phyloP scores from a whole-genome alignment of 192 early-diverging fungal genomes.

The Coemansia sp. region DNA sequence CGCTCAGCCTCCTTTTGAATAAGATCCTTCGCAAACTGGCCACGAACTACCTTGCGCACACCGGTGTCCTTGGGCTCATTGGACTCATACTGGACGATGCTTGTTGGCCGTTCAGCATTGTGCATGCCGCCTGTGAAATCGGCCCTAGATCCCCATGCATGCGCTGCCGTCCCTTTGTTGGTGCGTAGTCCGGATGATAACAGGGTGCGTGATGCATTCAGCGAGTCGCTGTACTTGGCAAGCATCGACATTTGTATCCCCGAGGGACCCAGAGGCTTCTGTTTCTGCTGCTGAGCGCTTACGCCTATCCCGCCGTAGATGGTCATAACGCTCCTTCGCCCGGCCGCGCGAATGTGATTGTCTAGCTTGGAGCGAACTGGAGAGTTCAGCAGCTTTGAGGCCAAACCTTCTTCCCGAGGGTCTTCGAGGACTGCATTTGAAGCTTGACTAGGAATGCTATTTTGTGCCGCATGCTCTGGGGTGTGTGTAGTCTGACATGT shows the following conservation, averaged over 20 bases:
- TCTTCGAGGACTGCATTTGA: neutral
- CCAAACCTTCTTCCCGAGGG: neutral
- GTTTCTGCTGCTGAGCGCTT: neutral
- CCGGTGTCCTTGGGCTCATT: conserved; percentile 25
- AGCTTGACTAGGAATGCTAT: neutral
- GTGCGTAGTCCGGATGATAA: conserved; percentile 4
- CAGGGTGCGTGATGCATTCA: conserved; percentile 31
- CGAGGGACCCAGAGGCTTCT: neutral
- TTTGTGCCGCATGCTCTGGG: neutral
- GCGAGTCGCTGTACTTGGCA: conserved; percentile 46
- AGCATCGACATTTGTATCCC: conserved; percentile 31
- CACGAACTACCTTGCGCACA: conserved; percentile 36
- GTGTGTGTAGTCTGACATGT: neutral
- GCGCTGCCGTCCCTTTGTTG: conserved; percentile 7
- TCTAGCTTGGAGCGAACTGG: conserved; percentile 30
- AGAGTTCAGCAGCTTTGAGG: conserved; percentile 18
- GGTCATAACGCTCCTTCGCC: neutral
- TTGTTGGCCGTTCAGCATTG: conserved; percentile 1
- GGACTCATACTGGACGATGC: conserved; percentile 37
- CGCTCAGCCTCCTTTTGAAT: conserved; percentile 30
- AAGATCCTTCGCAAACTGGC: conserved; percentile 30
- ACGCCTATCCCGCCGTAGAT: neutral
- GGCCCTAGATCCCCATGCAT: conserved; percentile 17
- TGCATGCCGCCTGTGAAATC: neutral
- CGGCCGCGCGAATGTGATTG: conserved; percentile 1